Base-by-base conservation (phyloP, 2,329 filamentous ascomycete genomes). In the Pseudocercospora macadamiae region DNA sequence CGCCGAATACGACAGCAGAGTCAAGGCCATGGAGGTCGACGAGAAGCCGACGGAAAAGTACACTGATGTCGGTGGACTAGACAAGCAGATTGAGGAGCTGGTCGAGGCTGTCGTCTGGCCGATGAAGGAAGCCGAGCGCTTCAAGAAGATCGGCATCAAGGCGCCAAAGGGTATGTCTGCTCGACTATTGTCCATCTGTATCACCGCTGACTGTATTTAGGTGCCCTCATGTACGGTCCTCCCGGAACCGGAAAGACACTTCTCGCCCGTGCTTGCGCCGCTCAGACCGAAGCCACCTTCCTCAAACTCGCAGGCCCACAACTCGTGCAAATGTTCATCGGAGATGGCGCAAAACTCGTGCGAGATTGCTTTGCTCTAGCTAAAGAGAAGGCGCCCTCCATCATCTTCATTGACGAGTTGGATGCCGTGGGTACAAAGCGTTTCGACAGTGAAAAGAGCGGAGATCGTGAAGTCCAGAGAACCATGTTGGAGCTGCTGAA, bases 121-220 rank as follows among this genome's bases (percentile, higher is more conserved):
- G 1, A 99, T 99, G 95, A 97, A 97, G 84, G 93, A 99, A 79
- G 93, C 95, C 1, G 96, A 99, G 70, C 86, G 93, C 18, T 99
- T 99, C 82, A 97, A 97, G 85, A 97, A 97, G 84, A 97, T 99
- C 71, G 95, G 95, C 68, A 99, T 99, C 83, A 99, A 99, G 81
- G 93, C 95, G 37, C 95, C 95, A 12, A 99, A 99, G 80, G 95
- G 95, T 97, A 58, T 34, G 59, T 23, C 12, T 3, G 12, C 3
- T 21, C 18, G 23, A 25, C 21, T 4, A 10, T 30, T 30, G 8
- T 10, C 1, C n/a, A 16, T 14, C 1, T 48, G 4, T 45, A 62
- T 65, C 36, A 65, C 53, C 37, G 19, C 36, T 36, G 6, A 32
- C 62, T n/a, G n/a, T n/a, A n/a, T n/a, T n/a, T n/a, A 96, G 95